Evolutionary conservation across 345 rosid genomes (phyloP).

Genomic region (Combretum micranthum): DNA sequence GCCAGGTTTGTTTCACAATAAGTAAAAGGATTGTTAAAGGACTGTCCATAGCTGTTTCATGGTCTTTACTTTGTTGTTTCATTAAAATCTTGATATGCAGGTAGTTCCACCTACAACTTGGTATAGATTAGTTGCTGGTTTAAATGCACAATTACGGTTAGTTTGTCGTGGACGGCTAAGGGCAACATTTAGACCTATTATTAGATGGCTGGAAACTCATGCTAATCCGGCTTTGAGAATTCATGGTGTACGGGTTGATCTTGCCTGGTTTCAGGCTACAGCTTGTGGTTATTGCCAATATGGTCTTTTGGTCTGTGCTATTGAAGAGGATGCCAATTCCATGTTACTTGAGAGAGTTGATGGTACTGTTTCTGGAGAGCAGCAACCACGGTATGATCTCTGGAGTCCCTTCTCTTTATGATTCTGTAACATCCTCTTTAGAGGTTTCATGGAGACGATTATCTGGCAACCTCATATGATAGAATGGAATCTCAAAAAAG

Average conservation of each 20-base stretch:
- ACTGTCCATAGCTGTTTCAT: neutral
- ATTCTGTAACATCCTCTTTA: neutral
- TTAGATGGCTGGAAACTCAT: constrained; percentile 86
- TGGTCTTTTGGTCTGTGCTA: constrained; percentile 67
- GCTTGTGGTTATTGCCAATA: constrained; percentile 78
- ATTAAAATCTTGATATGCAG: constrained; percentile 29
- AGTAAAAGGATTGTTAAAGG: neutral
- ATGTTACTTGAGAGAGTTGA: constrained; percentile 28
- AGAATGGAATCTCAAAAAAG: too few species aligned
- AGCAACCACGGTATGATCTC: constrained; percentile 44
- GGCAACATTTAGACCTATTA: constrained; percentile 58
- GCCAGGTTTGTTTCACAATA: constrained; percentile 56
- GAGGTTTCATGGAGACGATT: too few species aligned
- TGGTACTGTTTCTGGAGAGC: constrained; percentile 31
- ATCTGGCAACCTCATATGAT: too few species aligned
- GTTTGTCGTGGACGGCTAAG: constrained; percentile 76
- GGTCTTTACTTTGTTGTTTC: neutral
- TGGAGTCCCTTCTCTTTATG: neutral
- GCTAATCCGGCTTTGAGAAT: constrained; percentile 77
- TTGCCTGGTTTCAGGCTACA: constrained; percentile 92
- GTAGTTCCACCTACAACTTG: constrained; percentile 78
- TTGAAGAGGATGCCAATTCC: constrained; percentile 40
- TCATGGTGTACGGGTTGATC: constrained; percentile 62
- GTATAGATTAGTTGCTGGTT: constrained; percentile 95
- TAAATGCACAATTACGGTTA: constrained; percentile 89